Base-by-base conservation (phyloP, 2,329 filamentous ascomycete genomes). In the Botrytis pseudocinerea region DNA sequence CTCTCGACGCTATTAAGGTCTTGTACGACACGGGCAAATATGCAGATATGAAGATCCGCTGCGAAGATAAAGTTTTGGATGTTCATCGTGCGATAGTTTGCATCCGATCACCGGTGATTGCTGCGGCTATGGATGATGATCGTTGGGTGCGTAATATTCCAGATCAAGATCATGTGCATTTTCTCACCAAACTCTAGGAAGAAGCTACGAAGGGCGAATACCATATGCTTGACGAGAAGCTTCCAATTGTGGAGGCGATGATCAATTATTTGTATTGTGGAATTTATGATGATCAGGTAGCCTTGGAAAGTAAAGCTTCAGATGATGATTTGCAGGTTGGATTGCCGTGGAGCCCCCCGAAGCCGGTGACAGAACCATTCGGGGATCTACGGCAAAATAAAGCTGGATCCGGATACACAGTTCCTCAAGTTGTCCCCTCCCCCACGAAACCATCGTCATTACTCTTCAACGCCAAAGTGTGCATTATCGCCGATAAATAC, bases 201-300 rank as follows among this genome's bases (percentile, higher is more conserved):
- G 70, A 54, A 35, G 62, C 32, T 44, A 28, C 59, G 14, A 35
- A 73, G 62, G 14, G 69, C 51, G 16, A 69, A 73, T 25, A 74
- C 97, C 72, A 83, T 90, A 72, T 97, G 35, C 80, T 85, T 2
- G 83, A 86, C 74, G 91, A 93, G 75, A 87, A 93, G 76, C 82
- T 92, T 60, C 90, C 92, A 75, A 90, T 92, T 32, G 89, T 93
- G 73, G 89, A 91, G 73, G 92, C 89, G 80, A 92, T 94, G 78
- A 87, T 95, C 77, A 91, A 95, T 81, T 96, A 89, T 82, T 88
- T 95, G 71, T 96, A 96, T 83, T 54, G 18, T 44, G 51, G 70
- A 28, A 68, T 28, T 7, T 72, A 72, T 46, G 62, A 68, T 57
- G 62, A 72, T 40, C 62, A 72, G 51, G 62, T 59, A 20, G 22